phyloP scores from a whole-genome alignment of 129 eudicot species.

The Helianthus annuus region DNA sequence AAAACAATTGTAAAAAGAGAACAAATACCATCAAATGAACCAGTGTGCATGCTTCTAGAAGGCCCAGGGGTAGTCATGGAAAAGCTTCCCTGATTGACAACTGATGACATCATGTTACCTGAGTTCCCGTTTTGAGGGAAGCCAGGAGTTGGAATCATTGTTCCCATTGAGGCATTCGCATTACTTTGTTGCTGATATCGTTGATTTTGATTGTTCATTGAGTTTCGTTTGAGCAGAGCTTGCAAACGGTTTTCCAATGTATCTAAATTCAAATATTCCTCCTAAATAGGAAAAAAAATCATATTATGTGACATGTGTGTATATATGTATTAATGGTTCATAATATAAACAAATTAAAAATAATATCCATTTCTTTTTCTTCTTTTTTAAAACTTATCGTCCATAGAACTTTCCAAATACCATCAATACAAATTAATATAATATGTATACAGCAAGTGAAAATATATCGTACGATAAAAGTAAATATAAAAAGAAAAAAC shows the following conservation, averaged over 20 bases:
- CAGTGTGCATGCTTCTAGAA: constrained; percentile 49
- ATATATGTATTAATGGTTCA: not conserved
- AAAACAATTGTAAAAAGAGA: constrained; percentile 11
- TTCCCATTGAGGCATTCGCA: constrained; percentile 54
- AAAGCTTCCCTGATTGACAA: constrained; percentile 52
- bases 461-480: not conserved
- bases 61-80: constrained; percentile 43
- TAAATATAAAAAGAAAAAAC: constrained; percentile 32
- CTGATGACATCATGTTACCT: constrained; percentile 34
- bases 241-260: constrained; percentile 77
- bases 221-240: constrained; percentile 41
- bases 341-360: not conserved
- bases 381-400: not conserved
- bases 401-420: constrained; percentile 5
- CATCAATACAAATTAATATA: constrained; percentile 1
- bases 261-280: constrained; percentile 69
- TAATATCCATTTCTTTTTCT: not conserved
- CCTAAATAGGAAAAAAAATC: constrained; percentile 43
- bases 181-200: constrained; percentile 57
- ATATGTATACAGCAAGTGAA: not conserved
- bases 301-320: not conserved
- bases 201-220: constrained; percentile 45
- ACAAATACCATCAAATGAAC: constrained; percentile 53
- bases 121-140: constrained; percentile 67
- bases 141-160: constrained; percentile 99